Evolutionary conservation across 2,329 filamentous ascomycete genomes (phyloP).

Genomic region (Cladorrhinum sp.): DNA sequence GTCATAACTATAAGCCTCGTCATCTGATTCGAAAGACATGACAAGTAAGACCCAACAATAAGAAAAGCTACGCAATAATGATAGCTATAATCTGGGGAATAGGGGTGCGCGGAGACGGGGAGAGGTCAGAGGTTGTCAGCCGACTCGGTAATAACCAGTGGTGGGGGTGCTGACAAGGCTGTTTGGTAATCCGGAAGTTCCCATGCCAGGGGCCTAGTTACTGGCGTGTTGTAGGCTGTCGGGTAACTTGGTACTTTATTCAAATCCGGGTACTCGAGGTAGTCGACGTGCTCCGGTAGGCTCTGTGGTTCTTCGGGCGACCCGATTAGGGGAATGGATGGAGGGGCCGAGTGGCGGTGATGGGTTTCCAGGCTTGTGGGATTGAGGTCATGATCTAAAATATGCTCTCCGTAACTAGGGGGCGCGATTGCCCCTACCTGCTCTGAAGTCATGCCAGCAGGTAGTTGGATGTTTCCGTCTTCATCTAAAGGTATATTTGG

Average conservation of each 20-base stretch:
- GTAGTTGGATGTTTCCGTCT: conserved; percentile 72
- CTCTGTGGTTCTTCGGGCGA: neutral
- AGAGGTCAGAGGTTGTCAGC: no score
- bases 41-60: no score
- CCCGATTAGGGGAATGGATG: conserved; percentile 45
- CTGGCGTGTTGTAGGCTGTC: conserved; percentile 67
- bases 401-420: conserved; percentile 88
- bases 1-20: no score
- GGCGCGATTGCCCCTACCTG: conserved; percentile 69
- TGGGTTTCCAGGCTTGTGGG: conserved; percentile 72
- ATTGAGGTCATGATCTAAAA: conserved; percentile 84
- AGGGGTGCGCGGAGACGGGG: no score
- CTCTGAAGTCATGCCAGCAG: conserved; percentile 48
- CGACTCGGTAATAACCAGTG: conserved; percentile 31
- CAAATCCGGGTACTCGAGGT: conserved; percentile 60
- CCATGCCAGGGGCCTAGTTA: conserved; percentile 50
- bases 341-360: conserved; percentile 35
- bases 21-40: no score
- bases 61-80: no score
- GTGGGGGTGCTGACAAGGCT: conserved; percentile 50
- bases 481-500: conserved; percentile 88
- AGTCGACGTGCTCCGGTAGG: conserved; percentile 54
- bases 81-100: no score
- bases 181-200: conserved; percentile 66
- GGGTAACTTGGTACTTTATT: conserved; percentile 75